Base-by-base conservation (phyloP, 139 green algal species). In the Dunaliella primolecta region DNA sequence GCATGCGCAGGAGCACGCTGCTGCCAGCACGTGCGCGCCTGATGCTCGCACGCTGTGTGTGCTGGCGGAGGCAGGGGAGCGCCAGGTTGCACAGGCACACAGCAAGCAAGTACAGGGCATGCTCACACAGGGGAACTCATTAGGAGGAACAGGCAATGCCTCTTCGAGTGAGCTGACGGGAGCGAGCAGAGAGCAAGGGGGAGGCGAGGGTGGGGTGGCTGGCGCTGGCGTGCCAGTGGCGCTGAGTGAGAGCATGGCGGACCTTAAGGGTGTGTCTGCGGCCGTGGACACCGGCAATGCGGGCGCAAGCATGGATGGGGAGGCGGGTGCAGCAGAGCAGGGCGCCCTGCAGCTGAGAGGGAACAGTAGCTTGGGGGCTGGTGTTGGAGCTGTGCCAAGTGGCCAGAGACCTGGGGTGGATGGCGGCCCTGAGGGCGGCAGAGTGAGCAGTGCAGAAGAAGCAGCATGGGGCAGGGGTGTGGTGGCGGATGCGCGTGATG, bases 211-310 rank as follows among this genome's bases (percentile, higher is more conserved):
- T 15, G 7, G 15, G 46, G 7, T 7, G 7, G 7, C 15, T 7
- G 46, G 46, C 7, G 15, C 46, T 7, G 46, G 46, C 15, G 46
- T 64, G 46, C 46, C 46, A 25, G 46, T 64, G 46, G 46, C 46
- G 7, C 56, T 84, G 33, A 81, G 84, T 3, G 87, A 84, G 36
- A 57, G 37, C 15, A 46, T 86, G 35, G 72, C 80, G 55, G 72
- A 80, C 0, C 15, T 85, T 0, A 38, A 86, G 82, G 46, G 15
- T 38, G 55, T 89, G n/a, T 25, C 71, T 1, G 21, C 33, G n/a
- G n/a, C n/a, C n/a, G n/a, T n/a, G n/a, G n/a, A n/a, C n/a, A n/a
- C n/a, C n/a, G n/a, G n/a, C n/a, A n/a, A n/a, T n/a, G n/a, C n/a
- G n/a, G n/a, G n/a, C n/a, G n/a, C n/a, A n/a, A n/a, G n/a, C n/a